A percentile compares a stretch with the other conserved stretches of the same genome.
Evolutionary conservation across 768 basidiomycete species (phyloP).

Genomic region (Termitomyces sp.): DNA sequence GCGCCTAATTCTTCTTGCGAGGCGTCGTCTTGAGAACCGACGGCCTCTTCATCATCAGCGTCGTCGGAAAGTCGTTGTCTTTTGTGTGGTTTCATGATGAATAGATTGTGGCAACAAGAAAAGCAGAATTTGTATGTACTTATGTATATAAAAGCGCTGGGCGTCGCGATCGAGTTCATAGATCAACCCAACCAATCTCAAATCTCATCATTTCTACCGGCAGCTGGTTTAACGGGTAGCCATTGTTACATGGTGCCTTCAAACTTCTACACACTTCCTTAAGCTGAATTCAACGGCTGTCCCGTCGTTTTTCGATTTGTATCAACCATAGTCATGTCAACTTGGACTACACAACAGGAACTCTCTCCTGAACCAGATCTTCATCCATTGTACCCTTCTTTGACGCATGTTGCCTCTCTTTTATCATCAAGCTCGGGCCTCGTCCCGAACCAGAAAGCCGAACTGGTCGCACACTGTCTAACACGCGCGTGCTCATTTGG

Average conservation of each 20-base stretch:
- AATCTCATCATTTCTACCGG: neutral
- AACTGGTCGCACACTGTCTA: conserved; percentile 71
- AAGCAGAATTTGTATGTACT: conserved; percentile 4
- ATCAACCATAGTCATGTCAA: conserved; percentile 1
- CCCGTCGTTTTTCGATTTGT: neutral
- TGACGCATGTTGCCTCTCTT: conserved; percentile 53
- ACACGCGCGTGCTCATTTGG: conserved; percentile 75
- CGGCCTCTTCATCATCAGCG: conserved; percentile 6
- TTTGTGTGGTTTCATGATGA: conserved; percentile 48
- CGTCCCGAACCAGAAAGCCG: conserved; percentile 57
- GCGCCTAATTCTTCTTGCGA: conserved; percentile 14
- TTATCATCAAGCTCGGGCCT: conserved; percentile 67
- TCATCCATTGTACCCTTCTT: conserved; percentile 71
- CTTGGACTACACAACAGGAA: conserved; percentile 36
- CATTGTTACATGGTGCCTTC: conserved; percentile 7
- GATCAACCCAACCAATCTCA: neutral
- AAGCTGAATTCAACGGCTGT: neutral
- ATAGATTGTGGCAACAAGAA: neutral
- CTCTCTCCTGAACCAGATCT: conserved; percentile 75
- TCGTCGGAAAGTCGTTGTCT: conserved; percentile 40
- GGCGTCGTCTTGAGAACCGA: conserved; percentile 14
- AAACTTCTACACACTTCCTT: neutral
- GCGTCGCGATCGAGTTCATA: conserved; percentile 1
- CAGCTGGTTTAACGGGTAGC: conserved; percentile 1
- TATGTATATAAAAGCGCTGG: neutral